Evolutionary conservation across 208 protist species (phyloP).

Genomic region (Angomonas desouzai): DNA sequence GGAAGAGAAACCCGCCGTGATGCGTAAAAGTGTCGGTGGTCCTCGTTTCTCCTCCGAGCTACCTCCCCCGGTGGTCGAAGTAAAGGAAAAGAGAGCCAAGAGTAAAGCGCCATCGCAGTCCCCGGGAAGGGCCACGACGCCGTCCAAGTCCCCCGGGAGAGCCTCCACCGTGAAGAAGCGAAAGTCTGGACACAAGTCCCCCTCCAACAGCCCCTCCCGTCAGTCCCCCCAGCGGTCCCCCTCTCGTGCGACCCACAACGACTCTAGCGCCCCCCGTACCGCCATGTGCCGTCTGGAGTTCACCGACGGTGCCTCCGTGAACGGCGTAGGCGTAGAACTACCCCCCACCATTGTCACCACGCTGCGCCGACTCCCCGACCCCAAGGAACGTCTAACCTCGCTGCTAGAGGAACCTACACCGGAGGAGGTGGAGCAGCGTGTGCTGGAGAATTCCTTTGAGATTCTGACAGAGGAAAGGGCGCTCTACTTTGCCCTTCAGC

Average conservation of each 20-base stretch:
- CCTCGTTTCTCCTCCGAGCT: neutral
- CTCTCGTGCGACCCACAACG: conserved; percentile 13
- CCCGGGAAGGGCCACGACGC: neutral
- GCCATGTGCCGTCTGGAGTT: conserved; percentile 59
- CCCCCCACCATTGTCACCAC: conserved; percentile 54
- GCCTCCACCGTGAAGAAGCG: neutral
- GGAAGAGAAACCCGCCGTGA: neutral
- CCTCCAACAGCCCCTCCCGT: neutral
- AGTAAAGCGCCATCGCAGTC: conserved; percentile 3
- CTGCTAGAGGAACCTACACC: conserved; percentile 59
- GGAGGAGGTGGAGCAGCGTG: conserved; percentile 52
- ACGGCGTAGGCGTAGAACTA: conserved; percentile 63
- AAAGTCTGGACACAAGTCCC: neutral
- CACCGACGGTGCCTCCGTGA: conserved; percentile 55
- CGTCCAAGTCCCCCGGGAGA: neutral
- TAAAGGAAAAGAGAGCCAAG: too few species aligned
- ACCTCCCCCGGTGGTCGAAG: too few species aligned
- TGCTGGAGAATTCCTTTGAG: conserved; percentile 79
- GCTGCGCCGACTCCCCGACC: conserved; percentile 58
- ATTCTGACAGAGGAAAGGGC: conserved; percentile 69
- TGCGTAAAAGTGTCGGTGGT: neutral
- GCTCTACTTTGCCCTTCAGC: conserved; percentile 67
- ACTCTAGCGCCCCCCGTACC: conserved; percentile 28
- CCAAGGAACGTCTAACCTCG: conserved; percentile 42
- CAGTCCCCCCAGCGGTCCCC: neutral